Conservation (phyloP, 257 asterid species). For the Ehretia macrophylla region DNA sequence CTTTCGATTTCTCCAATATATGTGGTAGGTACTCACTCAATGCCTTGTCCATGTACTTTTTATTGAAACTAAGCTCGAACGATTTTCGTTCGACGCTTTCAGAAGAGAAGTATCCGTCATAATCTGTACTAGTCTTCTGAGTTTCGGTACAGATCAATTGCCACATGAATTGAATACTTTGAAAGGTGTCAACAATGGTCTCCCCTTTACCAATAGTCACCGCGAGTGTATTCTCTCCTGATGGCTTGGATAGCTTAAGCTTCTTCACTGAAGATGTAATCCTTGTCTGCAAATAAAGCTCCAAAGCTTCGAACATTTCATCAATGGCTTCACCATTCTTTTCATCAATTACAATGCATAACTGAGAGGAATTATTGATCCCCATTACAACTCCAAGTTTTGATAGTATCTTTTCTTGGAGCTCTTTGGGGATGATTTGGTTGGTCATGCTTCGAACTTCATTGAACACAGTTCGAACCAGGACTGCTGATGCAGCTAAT, state of each 20-base stretch:
- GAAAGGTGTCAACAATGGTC: conserved; percentile 16
- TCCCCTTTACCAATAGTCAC: conserved; percentile 16
- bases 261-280: conserved; percentile 4
- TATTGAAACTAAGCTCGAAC: conserved; percentile 20
- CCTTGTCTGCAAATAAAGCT: conserved; percentile 12
- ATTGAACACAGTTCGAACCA: conserved; percentile 14
- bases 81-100: conserved; percentile 9
- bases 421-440: conserved; percentile 21
- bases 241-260: conserved; percentile 16
- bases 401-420: conserved; percentile 17
- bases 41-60: conserved; percentile 11
- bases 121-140: conserved; percentile 6
- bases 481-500: conserved; percentile 15
- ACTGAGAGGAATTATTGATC: conserved; percentile 15
- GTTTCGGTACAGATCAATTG: conserved; percentile 9
- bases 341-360: conserved; percentile 15
- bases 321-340: conserved; percentile 9
- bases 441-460: conserved; percentile 22
- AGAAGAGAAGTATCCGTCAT: conserved; percentile 1
- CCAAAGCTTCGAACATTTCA: conserved; percentile 24
- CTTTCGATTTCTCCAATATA: conserved; percentile 18
- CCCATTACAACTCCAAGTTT: conserved; percentile 25
- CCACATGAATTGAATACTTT: conserved; percentile 18
- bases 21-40: conserved; percentile 19
- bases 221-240: conserved; percentile 4